A percentile compares a stretch with the other conserved stretches of the same genome.
Evolutionary conservation across 148 eudicot genomes (phyloP).

Genomic region (Chenopodium quinoa): DNA sequence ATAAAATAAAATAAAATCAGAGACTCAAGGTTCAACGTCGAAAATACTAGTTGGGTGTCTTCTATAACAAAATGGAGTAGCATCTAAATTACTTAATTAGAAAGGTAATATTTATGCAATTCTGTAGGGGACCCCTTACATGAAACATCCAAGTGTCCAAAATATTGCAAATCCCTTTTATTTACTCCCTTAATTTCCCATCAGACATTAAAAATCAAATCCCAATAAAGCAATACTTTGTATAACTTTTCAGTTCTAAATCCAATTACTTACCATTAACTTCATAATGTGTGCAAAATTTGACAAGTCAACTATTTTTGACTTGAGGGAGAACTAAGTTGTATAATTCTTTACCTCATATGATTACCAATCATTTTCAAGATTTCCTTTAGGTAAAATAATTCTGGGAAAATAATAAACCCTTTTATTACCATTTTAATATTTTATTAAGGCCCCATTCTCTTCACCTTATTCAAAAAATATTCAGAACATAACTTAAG

Average conservation of each 20-base stretch:
- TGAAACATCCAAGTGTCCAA: neutral
- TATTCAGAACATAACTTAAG: no score
- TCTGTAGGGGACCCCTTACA: neutral
- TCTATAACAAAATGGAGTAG: neutral
- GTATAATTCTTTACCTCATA: neutral
- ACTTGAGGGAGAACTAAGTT: neutral
- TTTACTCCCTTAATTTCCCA: neutral
- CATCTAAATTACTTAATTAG: neutral
- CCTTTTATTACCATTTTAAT: neutral
- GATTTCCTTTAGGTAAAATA: neutral
- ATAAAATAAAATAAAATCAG: neutral
- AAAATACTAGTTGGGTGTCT: neutral
- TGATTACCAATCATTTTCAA: neutral
- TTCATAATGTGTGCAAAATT: neutral
- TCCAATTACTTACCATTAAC: neutral
- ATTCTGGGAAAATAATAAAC: neutral
- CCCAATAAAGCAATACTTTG: neutral
- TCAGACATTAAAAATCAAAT: neutral
- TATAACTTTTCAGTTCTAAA: neutral
- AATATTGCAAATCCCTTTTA: neutral
- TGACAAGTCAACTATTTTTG: neutral
- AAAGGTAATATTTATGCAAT: neutral
- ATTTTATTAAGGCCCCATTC: neutral
- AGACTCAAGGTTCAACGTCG: neutral
- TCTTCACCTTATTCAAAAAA: no score